Base-by-base conservation (phyloP, 495 filamentous ascomycete species). In the Penicillium mononematosum region DNA sequence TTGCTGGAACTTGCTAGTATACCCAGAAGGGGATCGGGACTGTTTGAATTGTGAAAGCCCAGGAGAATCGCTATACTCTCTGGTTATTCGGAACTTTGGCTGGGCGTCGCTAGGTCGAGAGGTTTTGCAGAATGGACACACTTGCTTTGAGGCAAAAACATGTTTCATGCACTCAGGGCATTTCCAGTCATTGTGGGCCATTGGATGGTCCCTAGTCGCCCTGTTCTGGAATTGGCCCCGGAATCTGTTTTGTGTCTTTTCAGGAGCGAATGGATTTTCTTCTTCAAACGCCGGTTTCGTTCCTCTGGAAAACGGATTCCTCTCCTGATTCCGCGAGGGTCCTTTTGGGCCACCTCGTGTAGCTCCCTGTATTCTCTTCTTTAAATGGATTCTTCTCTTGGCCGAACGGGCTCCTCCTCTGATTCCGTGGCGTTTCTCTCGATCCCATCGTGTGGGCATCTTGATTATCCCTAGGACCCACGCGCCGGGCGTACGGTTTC, bases 61-160 rank as follows among this genome's bases (percentile, higher is more conserved):
- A 9, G 27, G 38, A 10, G 39, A 44, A 10, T 44, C 25, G n/a
- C 17, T 27, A 34, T 53, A 32, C 0, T 44, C 27, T 39, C 43
- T 43, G 14, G 42, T 58, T 39, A 22, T 19, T 32, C 32, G 36
- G 32, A 19, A 12, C 17, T 42, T 24, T 43, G n/a, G 45, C 41
- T 8, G 25, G 45, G 20, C 41, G 14, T 25, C 44, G 12, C 6
- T 58, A 25, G 69, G 71, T 52, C 69, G 61, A 31, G 59, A 32
- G 9, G 68, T 52, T 31, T 62, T 61, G 57, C 75, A 77, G 42
- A 53, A 62, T 22, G 71, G 71, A 50, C 75, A 77, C 8, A 6
- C 2, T 1, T 3, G 41, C 24, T 69, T 57, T 34, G 50, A 65
- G 2, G 66, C 65, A 39, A 62, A 71, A 24, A 69, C 69, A 24